Evolutionary conservation across 2,329 filamentous ascomycete species (phyloP), one percentile per base, ranked within the genome.

Genomic region (Helminthosporium solani): DNA sequence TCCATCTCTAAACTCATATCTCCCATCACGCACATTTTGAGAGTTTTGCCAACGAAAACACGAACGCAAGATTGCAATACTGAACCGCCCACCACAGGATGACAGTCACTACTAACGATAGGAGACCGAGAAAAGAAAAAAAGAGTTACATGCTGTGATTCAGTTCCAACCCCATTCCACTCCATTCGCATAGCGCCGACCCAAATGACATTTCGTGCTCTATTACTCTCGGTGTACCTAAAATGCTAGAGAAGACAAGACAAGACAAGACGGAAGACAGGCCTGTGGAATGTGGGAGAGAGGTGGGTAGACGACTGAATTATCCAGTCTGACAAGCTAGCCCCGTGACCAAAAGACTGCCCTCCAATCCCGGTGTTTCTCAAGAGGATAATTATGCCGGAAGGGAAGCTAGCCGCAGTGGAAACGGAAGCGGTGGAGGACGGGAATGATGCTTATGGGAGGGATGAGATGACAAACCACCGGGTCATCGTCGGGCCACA

Each of bases 301-400:
- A 61, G 51, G 56, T 61, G 60, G 52, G 57, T 46, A 52, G 51
- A 54, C 42, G 40, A 53, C 49, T 38, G 44, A 45, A 25, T 25
- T 5, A 25, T 25, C 9, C 23, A 25, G 23, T 25, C 23, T 25
- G 23, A 25, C 9, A 25, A 25, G 23, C 23, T 25, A 25, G 23
- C 9, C 23, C 50, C 48, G 45, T 50, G 46, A 37, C 40, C 43
- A 49, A 25, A 25, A 25, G 5, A 6, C 9, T 25, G 23, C 34
- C 34, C 16, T 36, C 35, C 35, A 5, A 15, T 21, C 35, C 35
- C 5, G 23, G 23, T 25, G 35, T 18, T 38, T 25, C 8, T 20
- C 20, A 11, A 25, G 20, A 38, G 19, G 12, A 25, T n/a, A 38
- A 38, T 38, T 27, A 38, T 14, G 21, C 34, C 34, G 31, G 40